Conservation (phyloP, 176 grass and related monocot genomes). For the Thalia dealbata region DNA sequence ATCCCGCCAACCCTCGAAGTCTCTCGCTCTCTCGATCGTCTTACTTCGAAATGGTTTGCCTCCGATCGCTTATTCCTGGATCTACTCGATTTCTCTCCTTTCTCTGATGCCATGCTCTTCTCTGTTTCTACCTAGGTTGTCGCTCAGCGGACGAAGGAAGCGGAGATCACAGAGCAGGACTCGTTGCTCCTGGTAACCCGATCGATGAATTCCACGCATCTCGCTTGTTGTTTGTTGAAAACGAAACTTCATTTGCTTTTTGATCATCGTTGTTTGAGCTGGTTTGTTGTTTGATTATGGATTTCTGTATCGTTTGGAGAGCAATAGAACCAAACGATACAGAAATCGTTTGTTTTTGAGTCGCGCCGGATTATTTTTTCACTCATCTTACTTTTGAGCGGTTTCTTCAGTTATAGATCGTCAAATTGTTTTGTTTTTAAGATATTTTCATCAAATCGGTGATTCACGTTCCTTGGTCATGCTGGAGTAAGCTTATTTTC, state of each 20-base stretch:
- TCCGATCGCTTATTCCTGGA: neutral
- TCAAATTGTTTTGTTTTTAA: neutral
- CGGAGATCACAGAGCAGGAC: conserved; percentile 91
- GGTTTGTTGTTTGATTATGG: neutral
- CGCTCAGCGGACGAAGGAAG: conserved; percentile 74
- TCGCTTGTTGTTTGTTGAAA: neutral
- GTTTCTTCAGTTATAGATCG: neutral
- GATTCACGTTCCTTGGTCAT: neutral
- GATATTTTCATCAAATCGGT: neutral
- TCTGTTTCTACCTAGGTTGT: conserved; percentile 30
- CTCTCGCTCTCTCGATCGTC: neutral
- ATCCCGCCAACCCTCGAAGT: neutral
- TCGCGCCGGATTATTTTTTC: no score
- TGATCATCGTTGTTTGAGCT: neutral
- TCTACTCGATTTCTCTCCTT: neutral
- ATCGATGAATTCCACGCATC: conserved; percentile 10
- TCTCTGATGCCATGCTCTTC: neutral
- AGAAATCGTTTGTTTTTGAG: no score
- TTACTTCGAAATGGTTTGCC: neutral
- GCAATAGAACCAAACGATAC: no score
- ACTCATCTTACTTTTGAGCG: neutral
- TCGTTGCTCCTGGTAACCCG: conserved; percentile 67
- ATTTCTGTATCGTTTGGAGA: neutral
- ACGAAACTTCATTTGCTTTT: neutral
- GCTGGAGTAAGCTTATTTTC: neutral